Conservation (phyloP, 805 yeast species). For the Candida parachauliodes region DNA sequence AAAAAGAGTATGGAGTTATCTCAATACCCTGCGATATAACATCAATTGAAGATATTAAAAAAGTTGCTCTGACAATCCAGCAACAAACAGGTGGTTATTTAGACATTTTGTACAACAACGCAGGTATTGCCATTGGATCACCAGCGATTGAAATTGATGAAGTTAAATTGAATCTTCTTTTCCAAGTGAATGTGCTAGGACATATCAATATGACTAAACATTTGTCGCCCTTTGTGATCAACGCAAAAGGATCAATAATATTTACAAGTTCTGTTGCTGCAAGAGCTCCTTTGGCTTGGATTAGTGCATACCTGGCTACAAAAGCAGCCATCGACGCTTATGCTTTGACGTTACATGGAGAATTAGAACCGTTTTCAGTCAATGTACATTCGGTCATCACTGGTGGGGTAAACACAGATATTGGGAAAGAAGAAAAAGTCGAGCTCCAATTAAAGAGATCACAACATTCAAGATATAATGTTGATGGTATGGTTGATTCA, state of each 20-base stretch:
- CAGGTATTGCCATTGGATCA: constrained; percentile 30
- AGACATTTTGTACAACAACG: constrained; percentile 40
- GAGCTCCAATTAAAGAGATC: neutral
- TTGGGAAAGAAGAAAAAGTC: constrained; percentile 13
- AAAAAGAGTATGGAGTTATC: constrained; percentile 24
- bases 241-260: constrained; percentile 32
- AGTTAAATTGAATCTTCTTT: constrained; percentile 16
- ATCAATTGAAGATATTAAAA: constrained; percentile 20
- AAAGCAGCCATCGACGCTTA: constrained; percentile 39
- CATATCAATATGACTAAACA: constrained; percentile 33
- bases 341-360: constrained; percentile 30
- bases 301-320: constrained; percentile 30
- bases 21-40: constrained; percentile 37
- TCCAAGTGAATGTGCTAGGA: constrained; percentile 37
- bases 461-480: constrained; percentile 15
- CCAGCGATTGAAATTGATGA: constrained; percentile 30
- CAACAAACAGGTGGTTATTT: constrained; percentile 28
- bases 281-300: constrained; percentile 31
- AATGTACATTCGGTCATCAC: constrained; percentile 35
- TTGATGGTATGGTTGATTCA: constrained; percentile 19
- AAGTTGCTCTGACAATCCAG: constrained; percentile 18
- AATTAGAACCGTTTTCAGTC: constrained; percentile 36
- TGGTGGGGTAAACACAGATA: constrained; percentile 37
- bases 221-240: constrained; percentile 27
- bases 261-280: constrained; percentile 38